These are phyloP conservation scores for Tetrapisispora arboricola DNA, from an alignment of 805 yeast species.

Conservation along the genomic window DNA sequence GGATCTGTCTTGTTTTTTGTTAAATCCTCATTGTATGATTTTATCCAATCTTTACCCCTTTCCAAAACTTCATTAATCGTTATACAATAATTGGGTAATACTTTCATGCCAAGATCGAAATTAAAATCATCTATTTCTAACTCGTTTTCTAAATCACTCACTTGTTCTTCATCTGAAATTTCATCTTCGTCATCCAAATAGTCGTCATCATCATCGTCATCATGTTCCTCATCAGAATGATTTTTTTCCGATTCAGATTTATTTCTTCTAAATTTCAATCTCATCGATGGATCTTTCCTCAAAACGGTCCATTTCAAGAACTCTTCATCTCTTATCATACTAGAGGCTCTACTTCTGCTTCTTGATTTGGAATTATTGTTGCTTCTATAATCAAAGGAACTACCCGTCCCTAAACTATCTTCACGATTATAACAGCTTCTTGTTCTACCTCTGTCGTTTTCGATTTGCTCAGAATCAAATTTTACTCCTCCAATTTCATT, in stretches of 20 bases:
- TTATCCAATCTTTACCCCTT: conserved; percentile 25
- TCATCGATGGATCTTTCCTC: conserved; percentile 63
- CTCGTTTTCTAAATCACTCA: conserved; percentile 30
- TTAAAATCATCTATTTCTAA: conserved; percentile 23
- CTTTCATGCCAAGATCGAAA: conserved; percentile 26
- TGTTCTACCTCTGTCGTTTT: conserved; percentile 23
- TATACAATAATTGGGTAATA: conserved; percentile 25
- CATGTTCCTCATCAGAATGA: conserved; percentile 13
- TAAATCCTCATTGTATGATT: conserved; percentile 15
- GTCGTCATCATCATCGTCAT: conserved; percentile 10
- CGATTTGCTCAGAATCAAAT: conserved; percentile 23
- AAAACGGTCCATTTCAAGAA: conserved; percentile 56
- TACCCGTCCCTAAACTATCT: conserved; percentile 1
- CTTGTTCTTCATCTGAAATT: conserved; percentile 33
- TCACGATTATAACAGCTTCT: conserved; percentile 9
- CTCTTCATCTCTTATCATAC: conserved; percentile 25
- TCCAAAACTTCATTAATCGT: conserved; percentile 23
- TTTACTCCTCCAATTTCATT: conserved; percentile 12
- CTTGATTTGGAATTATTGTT: conserved; percentile 12
- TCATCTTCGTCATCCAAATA: conserved; percentile 35
- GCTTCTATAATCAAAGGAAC: neutral
- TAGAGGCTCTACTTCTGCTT: conserved; percentile 24
- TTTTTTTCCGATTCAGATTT: conserved; percentile 10
- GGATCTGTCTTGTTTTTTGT: conserved; percentile 30
- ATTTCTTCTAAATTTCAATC: conserved; percentile 31